phyloP scores from a whole-genome alignment of 495 filamentous ascomycete species.

The Tirmania nivea region DNA sequence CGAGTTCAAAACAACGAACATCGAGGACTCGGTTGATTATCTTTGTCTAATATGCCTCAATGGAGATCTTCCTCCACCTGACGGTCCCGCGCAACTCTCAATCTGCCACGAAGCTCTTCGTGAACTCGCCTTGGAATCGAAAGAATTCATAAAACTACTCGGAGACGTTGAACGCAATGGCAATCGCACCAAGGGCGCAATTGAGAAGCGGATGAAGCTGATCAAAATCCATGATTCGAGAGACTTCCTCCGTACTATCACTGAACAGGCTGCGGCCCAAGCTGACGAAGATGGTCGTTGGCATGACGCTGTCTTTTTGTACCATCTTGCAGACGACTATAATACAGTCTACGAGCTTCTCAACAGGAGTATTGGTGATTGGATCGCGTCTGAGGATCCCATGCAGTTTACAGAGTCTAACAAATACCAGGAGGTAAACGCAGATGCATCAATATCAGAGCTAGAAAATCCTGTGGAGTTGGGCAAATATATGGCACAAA shows the following conservation, averaged over 20 bases:
- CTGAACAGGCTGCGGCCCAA: slow-evolving; percentile 65
- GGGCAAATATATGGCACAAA: slow-evolving; percentile 52
- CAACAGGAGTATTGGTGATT: slow-evolving; percentile 75
- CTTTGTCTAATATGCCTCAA: slow-evolving; percentile 84
- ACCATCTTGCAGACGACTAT: slow-evolving; percentile 85
- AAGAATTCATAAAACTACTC: slow-evolving; percentile 81
- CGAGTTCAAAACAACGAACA: slow-evolving; percentile 76
- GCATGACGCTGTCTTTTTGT: slow-evolving; percentile 80
- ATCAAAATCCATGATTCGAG: slow-evolving; percentile 58
- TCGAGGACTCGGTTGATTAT: slow-evolving; percentile 79
- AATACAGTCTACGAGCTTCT: slow-evolving; percentile 74
- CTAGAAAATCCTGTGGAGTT: slow-evolving; percentile 69
- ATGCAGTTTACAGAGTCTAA: not conserved
- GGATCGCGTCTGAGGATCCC: slow-evolving; percentile 27
- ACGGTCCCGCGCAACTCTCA: slow-evolving; percentile 52
- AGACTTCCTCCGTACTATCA: slow-evolving; percentile 70
- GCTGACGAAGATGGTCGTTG: slow-evolving; percentile 85
- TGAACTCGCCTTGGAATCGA: slow-evolving; percentile 84
- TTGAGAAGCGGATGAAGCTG: slow-evolving; percentile 71
- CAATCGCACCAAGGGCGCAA: slow-evolving; percentile 54
- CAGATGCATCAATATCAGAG: slow-evolving; percentile 18
- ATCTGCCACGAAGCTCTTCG: slow-evolving; percentile 84
- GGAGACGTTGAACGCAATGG: slow-evolving; percentile 77
- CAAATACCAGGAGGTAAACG: not conserved
- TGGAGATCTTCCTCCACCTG: slow-evolving; percentile 49